These are phyloP conservation scores for Pestalotiopsis sp. DNA, from an alignment of 2,329 filamentous ascomycete species.

Conservation along the genomic window DNA sequence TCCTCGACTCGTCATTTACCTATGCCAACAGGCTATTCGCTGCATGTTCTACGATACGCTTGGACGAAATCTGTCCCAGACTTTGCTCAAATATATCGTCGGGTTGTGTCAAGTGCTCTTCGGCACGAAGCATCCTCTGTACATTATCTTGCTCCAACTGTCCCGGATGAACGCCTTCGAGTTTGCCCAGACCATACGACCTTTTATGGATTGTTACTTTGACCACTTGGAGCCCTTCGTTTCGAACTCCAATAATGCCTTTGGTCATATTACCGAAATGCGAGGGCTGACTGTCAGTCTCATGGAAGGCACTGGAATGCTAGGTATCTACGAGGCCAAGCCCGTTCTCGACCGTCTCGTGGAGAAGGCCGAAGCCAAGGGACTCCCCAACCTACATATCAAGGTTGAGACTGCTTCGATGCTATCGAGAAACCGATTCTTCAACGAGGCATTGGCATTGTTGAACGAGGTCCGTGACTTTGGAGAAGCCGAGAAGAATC, in stretches of 20 bases:
- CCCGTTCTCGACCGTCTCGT: slow-evolving; percentile 4
- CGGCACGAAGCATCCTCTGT: background rate
- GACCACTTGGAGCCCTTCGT: slow-evolving; percentile 16
- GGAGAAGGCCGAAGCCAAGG: background rate
- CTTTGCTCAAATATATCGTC: slow-evolving; percentile 10
- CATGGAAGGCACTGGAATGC: slow-evolving; percentile 14
- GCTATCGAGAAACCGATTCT: slow-evolving; percentile 3
- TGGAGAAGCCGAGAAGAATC: background rate
- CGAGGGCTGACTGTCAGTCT: slow-evolving; percentile 12
- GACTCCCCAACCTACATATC: slow-evolving; percentile 1
- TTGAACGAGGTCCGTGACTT: background rate
- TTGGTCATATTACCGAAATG: slow-evolving; percentile 10
- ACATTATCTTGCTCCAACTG: slow-evolving; percentile 9
- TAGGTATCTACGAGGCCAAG: slow-evolving; percentile 14
- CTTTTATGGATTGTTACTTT: slow-evolving; percentile 17
- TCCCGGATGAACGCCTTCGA: slow-evolving; percentile 8
- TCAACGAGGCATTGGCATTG: background rate
- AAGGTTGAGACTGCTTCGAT: slow-evolving; percentile 11
- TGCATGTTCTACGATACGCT: slow-evolving; percentile 15
- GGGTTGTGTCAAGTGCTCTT: slow-evolving; percentile 12
- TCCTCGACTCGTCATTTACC: slow-evolving; percentile 14
- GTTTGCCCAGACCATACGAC: background rate
- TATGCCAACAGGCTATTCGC: slow-evolving; percentile 15
- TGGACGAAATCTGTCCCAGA: slow-evolving; percentile 12
- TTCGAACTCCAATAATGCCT: background rate